Evolutionary conservation across 768 basidiomycete genomes (phyloP), one percentile per base, ranked within the genome.

Genomic region (Collybia mongolica): DNA sequence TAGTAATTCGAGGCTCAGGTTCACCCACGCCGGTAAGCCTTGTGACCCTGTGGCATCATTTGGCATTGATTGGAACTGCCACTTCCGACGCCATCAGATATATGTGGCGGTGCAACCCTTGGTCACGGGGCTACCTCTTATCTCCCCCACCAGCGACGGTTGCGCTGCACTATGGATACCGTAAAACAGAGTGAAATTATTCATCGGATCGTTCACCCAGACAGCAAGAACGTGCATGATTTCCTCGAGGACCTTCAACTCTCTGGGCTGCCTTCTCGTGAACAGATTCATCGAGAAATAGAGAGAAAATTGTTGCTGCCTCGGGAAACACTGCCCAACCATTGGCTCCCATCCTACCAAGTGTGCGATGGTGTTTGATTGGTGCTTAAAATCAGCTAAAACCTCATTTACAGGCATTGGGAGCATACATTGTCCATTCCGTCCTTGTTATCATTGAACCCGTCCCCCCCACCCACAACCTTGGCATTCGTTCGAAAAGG

Each of bases 291-390:
- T 62, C 72, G 65, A 45, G 79, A 87, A 52, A 83, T 98, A 48
- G 92, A 96, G 63, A 73, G 83, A 53, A 81, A 81, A 52, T 71
- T 96, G 19, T 73, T 96, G 26, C 69, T 84, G 18, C 93, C 93
- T 2, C 82, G 80, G 41, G 73, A 76, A 39, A 74, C 66, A 28
- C 68, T 96, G 17, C 88, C 86, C 2, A 70, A 75, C 6, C 83
- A 89, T 52, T 89, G 87, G 81, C 73, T 96, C 43, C 76, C 85
- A 46, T 77, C 75, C 28, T 94, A 94, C 69, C 94, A 96, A 77
- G 74, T 88, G 95, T 96, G 70, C 56, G 83, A 59, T 46, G 46
- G 36, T 24, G 43, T n/a, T 37, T 48, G 44, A 47, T 54, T 46
- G 2, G 29, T 54, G 39, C 29, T 38, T 11, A 39, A 29, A 37